Percentiles rank a stretch among this genome's conserved stretches.
Conservation (phyloP, 805 yeast genomes). For the Martiniozyma abietophila region DNA sequence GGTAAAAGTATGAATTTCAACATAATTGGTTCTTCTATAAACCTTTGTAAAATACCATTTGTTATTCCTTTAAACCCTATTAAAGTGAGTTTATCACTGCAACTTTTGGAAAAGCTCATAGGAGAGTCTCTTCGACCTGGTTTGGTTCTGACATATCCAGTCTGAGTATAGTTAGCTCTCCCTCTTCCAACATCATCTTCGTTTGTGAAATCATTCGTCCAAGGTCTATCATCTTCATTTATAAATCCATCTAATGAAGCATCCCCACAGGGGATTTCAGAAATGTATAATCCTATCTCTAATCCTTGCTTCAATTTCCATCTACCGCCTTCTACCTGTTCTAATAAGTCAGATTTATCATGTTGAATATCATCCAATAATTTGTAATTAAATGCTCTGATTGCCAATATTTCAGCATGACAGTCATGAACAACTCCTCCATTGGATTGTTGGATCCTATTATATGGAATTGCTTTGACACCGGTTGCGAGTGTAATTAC, state of each 20-base stretch:
- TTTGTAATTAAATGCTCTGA: conserved; percentile 60
- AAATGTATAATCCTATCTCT: conserved; percentile 49
- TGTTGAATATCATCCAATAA: conserved; percentile 39
- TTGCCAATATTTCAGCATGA: conserved; percentile 79
- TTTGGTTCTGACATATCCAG: conserved; percentile 76
- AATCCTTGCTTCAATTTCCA: conserved; percentile 30
- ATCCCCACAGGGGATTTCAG: conserved; percentile 90
- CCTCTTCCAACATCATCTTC: conserved; percentile 41
- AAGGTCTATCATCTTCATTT: conserved; percentile 14
- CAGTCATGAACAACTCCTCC: conserved; percentile 76
- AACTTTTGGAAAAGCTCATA: conserved; percentile 67
- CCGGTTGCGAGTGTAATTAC: conserved; percentile 44
- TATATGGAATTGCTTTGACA: conserved; percentile 65
- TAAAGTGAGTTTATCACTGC: conserved; percentile 74
- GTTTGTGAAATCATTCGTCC: conserved; percentile 13
- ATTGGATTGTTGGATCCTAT: conserved; percentile 22
- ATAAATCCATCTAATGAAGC: conserved; percentile 50
- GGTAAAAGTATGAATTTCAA: conserved; percentile 46
- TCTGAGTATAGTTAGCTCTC: conserved; percentile 41
- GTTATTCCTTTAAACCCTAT: conserved; percentile 50
- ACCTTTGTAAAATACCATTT: conserved; percentile 33
- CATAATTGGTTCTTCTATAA: conserved; percentile 21
- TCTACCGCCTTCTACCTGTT: no score
- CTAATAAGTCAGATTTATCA: conserved; percentile 9
- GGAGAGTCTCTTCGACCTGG: conserved; percentile 85